Base-by-base conservation (phyloP, 176 grass and related monocot genomes). In the Miscanthus lutarioriparius region DNA sequence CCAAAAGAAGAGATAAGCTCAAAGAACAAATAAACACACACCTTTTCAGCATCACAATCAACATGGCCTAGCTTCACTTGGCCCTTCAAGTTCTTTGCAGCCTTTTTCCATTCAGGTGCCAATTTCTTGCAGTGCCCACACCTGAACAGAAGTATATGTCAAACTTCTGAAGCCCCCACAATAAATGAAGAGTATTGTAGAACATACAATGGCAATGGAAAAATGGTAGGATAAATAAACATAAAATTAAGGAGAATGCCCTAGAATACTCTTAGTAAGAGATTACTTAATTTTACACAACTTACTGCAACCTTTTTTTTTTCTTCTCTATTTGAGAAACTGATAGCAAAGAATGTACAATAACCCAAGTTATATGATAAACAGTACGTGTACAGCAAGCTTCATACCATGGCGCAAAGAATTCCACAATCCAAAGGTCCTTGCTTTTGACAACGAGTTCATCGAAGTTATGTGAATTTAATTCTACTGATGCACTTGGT, bases 91-190 rank as follows among this genome's bases (percentile, higher is more conserved):
- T 94, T 96, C 86, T 96, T 99, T 47, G 97, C 88, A 30, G 93
- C 93, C 86, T 74, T 94, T 78, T 99, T 99, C 97, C 97, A 99
- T 87, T 99, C 97, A 75, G 97, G 97, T 75, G 97, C 93, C 79
- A 99, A 87, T 86, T 96, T 99, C 88, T 99, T 99, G 89, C 97
- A 99, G 65, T 99, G 97, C 3, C 97, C 97, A 86, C 97, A 99
- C 96, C 96, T 90, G 92, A 58, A 51, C 78, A 75, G 56, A 78
- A 54, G 16, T 38, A 38, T 16, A 13, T 47, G 27, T 78, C 41
- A 77, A 77, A 87, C 13, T 80, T 88, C 27, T 23, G 4, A 68
- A 69, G 27, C 10, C 4, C 38, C 20, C 19, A 59, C 44, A 76
- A 11, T 85, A 47, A 58, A 74, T 38, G 11, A 76, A 89, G 43